Evolutionary conservation across 192 early-diverging fungal species (phyloP).

Genomic region (Gaertneriomyces semiglobifer): DNA sequence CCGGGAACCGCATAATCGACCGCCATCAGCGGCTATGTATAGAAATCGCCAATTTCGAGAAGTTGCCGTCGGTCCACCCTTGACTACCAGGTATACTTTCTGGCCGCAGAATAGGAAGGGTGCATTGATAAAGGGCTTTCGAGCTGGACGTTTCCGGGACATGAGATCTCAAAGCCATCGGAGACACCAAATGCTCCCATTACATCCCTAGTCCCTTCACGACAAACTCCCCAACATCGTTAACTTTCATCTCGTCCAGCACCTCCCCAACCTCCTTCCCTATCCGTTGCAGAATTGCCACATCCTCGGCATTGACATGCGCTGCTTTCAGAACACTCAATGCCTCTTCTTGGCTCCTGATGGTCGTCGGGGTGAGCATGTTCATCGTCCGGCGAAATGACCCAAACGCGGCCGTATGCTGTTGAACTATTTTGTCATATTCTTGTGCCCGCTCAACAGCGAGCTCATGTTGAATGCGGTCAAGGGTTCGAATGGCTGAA

Average conservation of each 20-base stretch:
- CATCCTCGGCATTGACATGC: conserved; percentile 6
- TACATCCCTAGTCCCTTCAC: neutral
- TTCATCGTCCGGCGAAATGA: neutral
- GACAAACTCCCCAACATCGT: conserved; percentile 19
- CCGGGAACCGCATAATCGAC: too few species aligned
- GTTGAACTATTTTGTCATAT: conserved; percentile 13
- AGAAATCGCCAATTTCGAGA: too few species aligned
- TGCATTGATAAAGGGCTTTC: too few species aligned
- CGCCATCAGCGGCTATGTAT: too few species aligned
- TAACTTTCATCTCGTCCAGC: conserved; percentile 12
- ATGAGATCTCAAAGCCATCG: too few species aligned
- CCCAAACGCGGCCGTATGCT: conserved; percentile 7
- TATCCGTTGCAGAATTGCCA: neutral
- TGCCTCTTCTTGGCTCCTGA: neutral
- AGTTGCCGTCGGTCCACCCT: too few species aligned
- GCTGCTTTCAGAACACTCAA: neutral
- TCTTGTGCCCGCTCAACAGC: conserved; percentile 36
- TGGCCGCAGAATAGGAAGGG: too few species aligned
- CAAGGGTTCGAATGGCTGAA: conserved; percentile 40
- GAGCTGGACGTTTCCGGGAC: too few species aligned
- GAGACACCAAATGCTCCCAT: too few species aligned
- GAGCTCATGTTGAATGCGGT: conserved; percentile 41
- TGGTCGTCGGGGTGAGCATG: neutral
- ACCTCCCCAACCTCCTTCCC: neutral
- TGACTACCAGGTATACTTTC: too few species aligned